Evolutionary conservation across 2,329 filamentous ascomycete species (phyloP).

Genomic region (Akanthomyces lecanii): DNA sequence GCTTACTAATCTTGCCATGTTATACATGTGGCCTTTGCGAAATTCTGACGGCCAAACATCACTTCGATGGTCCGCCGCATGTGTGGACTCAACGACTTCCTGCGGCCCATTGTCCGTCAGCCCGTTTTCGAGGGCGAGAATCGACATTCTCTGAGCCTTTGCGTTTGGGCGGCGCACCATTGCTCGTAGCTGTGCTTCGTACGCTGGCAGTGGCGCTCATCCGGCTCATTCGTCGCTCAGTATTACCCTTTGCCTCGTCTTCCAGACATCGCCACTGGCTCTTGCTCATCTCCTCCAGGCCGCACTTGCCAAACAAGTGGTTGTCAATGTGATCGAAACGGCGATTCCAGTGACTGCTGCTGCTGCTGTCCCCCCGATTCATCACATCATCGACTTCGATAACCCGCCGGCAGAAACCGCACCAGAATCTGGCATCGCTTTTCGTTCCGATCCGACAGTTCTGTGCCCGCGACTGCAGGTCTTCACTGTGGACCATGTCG

Average conservation of each 20-base stretch:
- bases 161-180: conserved; percentile 1
- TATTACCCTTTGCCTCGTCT: conserved; percentile 9
- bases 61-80: background rate
- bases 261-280: conserved; percentile 51
- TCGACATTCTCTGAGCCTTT: conserved; percentile 1
- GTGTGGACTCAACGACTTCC: background rate
- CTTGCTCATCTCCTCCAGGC: conserved; percentile 39
- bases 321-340: conserved; percentile 69
- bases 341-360: conserved; percentile 45
- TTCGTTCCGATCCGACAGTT: conserved; percentile 60
- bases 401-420: conserved; percentile 68
- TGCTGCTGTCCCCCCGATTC: conserved; percentile 10
- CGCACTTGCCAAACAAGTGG: conserved; percentile 56
- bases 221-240: background rate
- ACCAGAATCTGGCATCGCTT: conserved; percentile 71
- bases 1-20: background rate
- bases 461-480: conserved; percentile 43
- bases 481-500: conserved; percentile 27
- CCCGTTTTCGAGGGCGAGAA: conserved; percentile 7
- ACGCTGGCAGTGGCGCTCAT: conserved; percentile 4
- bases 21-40: background rate
- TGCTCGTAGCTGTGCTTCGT: background rate
- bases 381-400: conserved; percentile 40
- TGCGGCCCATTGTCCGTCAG: conserved; percentile 5
- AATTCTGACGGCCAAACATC: background rate